Evolutionary conservation across 2,329 filamentous ascomycete genomes (phyloP).

Genomic region (Periglandula ipomoeae): DNA sequence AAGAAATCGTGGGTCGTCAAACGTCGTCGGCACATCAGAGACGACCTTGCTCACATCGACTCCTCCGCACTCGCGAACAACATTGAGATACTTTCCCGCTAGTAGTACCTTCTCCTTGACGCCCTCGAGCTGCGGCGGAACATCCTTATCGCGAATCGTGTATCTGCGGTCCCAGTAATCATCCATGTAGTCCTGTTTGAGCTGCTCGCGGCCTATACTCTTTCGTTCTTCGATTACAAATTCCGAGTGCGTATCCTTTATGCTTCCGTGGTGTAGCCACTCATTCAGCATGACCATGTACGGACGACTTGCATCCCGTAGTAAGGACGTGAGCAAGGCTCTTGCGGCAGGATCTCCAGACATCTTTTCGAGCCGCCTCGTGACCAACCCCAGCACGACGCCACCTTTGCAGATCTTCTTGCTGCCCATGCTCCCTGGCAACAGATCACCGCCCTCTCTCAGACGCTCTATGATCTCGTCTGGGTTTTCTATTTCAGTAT

Average conservation of each 20-base stretch:
- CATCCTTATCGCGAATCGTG: conserved; percentile 82
- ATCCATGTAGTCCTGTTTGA: conserved; percentile 96
- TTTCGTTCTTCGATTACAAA: conserved; percentile 95
- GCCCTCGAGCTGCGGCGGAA: conserved; percentile 82
- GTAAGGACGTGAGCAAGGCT: conserved; percentile 67
- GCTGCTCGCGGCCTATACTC: conserved; percentile 80
- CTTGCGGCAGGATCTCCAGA: conserved; percentile 88
- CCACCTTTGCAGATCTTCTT: conserved; percentile 98
- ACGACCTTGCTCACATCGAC: conserved; percentile 88
- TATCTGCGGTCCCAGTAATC: conserved; percentile 99
- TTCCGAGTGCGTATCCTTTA: conserved; percentile 87
- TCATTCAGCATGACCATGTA: conserved; percentile 99
- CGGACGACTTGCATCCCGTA: conserved; percentile 81
- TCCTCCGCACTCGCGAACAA: conserved; percentile 92
- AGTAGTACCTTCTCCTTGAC: conserved; percentile 92
- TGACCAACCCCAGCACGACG: conserved; percentile 81
- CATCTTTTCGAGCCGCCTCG: conserved; percentile 75
- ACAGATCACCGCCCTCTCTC: conserved; percentile 74
- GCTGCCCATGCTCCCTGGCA: conserved; percentile 66
- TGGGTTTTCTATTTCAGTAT: conserved; percentile 68
- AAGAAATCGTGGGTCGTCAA: conserved; percentile 84
- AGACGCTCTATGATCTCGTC: conserved; percentile 88
- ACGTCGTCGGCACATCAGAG: conserved; percentile 79
- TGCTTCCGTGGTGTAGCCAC: conserved; percentile 93
- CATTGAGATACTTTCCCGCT: conserved; percentile 95